Evolutionary conservation across 1,139 yeast genomes (phyloP).

Genomic region (Lodderomyces beijingensis): DNA sequence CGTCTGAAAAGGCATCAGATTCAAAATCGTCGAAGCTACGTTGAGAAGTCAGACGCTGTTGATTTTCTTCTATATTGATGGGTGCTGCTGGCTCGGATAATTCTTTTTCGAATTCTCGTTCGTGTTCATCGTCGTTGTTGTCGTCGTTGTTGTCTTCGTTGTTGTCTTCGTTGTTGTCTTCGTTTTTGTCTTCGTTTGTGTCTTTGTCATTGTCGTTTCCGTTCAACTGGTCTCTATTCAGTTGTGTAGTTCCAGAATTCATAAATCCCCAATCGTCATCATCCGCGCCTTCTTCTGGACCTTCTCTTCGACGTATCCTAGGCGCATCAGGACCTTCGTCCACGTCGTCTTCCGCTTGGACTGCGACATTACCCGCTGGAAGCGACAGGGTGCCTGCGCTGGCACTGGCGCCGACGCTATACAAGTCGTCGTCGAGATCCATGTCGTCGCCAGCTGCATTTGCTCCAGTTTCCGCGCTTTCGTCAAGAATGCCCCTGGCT

Average conservation of each 20-base stretch:
- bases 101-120: no score
- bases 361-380: not conserved
- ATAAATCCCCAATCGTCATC: slow-evolving; percentile 29
- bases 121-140: no score
- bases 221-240: not conserved
- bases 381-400: not conserved
- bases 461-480: slow-evolving; percentile 4
- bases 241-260: slow-evolving; percentile 14
- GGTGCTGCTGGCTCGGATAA: no score
- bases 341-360: not conserved
- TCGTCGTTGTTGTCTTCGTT: not conserved
- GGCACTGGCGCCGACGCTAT: not conserved
- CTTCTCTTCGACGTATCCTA: no score
- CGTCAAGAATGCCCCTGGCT: slow-evolving; percentile 30
- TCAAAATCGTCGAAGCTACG: no score
- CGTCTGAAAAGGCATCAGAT: slow-evolving; percentile 1
- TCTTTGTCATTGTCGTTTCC: not conserved
- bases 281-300: slow-evolving; percentile 1
- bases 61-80: no score
- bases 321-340: no score
- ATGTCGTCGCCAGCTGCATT: slow-evolving; percentile 7
- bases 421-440: not conserved
- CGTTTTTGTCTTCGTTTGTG: not conserved
- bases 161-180: not conserved
- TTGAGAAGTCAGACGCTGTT: no score